Evolutionary conservation across 169 alveolate species (phyloP), one percentile per base, ranked within the genome.

Genomic region (Cryptosporidium muris): DNA sequence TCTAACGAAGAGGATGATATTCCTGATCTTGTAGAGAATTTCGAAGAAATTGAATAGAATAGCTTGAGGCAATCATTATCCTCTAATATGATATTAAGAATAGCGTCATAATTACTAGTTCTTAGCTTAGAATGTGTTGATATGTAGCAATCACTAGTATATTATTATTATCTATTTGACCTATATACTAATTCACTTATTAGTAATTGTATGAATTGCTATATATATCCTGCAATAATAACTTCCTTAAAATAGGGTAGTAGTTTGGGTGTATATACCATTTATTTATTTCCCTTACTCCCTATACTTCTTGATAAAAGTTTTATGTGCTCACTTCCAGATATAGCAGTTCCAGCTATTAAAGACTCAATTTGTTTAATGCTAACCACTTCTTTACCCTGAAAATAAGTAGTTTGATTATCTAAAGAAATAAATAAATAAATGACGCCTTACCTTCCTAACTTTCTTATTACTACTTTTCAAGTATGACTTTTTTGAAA

Each of bases 1-100:
- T 5, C 64, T 2, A 49, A 38, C 0, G 90, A 89, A 38, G 89
- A 65, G 34, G 81, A 80, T 34, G 94, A 90, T 52, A 88, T 91
- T 49, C 96, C 96, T 9, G 90, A 92, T 43, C 64, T 93, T 40
- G 96, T 92, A 4, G 96, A 93, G 64, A 90, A 81, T n/a, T 92
- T 92, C 58, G 96, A 93, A 64, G 94, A 89, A 42, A 68, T 74
- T 58, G 85, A 74, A n/a, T 66, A 48, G 47, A 25, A 25, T 25
- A 25, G 25, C 25, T 25, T 25, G 25, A 25, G 25, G 25, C 25
- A 25, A 25, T 25, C 25, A 25, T 25, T 25, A 25, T 25, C 25
- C 25, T 25, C 25, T 25, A 25, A 25, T 25, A 25, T 25, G 25
- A 25, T 25, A 25, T 25, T 25, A 25, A 25, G 25, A 25, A 25